Conservation (phyloP, 176 grass and related monocot genomes). For the Bromus sterilis region DNA sequence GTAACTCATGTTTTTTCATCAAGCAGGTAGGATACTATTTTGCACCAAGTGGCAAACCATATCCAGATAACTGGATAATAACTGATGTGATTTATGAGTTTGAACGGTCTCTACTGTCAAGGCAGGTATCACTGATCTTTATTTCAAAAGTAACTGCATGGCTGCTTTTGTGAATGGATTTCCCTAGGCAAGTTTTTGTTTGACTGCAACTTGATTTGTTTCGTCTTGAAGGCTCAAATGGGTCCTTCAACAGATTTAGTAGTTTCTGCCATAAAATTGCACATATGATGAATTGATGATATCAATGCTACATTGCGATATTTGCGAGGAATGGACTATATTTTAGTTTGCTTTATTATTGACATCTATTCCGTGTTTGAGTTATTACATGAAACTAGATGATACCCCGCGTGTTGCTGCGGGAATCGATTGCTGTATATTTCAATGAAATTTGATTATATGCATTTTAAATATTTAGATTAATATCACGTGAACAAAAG, state of each 20-base stretch:
- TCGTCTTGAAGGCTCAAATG: not conserved
- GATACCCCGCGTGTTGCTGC: no score
- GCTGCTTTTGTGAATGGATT: not conserved
- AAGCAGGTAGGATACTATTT: conserved; percentile 98
- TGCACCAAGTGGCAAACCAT: conserved; percentile 93
- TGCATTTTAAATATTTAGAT: no score
- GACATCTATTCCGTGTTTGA: conserved; percentile 3
- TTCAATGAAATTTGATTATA: no score
- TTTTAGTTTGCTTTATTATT: not conserved
- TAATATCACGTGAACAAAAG: no score
- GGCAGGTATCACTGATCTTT: conserved; percentile 60
- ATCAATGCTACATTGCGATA: conserved; percentile 6
- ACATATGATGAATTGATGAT: not conserved
- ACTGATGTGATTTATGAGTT: conserved; percentile 96
- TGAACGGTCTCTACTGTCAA: conserved; percentile 79
- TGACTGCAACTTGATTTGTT: conserved; percentile 7
- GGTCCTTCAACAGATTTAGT: not conserved
- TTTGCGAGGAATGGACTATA: not conserved
- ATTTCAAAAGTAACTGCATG: not conserved
- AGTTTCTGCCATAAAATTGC: not conserved
- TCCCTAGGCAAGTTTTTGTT: not conserved
- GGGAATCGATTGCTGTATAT: no score
- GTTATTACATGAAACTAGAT: no score
- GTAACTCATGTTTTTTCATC: conserved; percentile 13
- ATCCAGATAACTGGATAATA: conserved; percentile 97